Base-by-base conservation (phyloP, 768 basidiomycete genomes). In the Serendipita vermifera region DNA sequence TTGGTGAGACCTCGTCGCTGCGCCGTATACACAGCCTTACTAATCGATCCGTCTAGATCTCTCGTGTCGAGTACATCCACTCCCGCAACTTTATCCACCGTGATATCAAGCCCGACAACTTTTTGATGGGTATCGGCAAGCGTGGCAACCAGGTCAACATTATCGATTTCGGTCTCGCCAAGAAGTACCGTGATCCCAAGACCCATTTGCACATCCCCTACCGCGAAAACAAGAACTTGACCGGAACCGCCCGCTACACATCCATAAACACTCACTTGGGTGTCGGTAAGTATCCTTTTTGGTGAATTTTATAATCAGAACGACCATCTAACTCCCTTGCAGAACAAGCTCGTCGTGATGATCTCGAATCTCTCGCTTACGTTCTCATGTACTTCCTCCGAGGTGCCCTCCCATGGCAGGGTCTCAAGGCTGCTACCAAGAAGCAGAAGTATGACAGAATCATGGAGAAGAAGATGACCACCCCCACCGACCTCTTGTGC, bases 401-500 rank as follows among this genome's bases (percentile, higher is more conserved):
- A 61, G 96, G 94, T 48, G 85, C 90, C 57, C 81, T 99, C 39
- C 94, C 94, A 31, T 99, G 94, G 94, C 96, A 99, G 71, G 96
- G 96, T 58, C 81, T 99, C 68, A 99, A 99, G 76, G 96, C 96
- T 59, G 94, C 94, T 36, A 99, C 96, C 58, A 99, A 99, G 89
- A 99, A 99, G 81, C 96, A 99, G 78, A 99, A 99, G 76, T 98
- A 98, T 71, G 96, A 98, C 72, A 85, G 96, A 59, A 99, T 99
- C 75, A 99, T 99, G 96, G 96, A 99, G 75, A 99, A 99, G 82
- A 99, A 99, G 82, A 98, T 99, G 92, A 97, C 96, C 33, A 96
- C 92, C 0, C 89, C 92, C 13, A 93, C 89, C 53, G 92, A 98
- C 68, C 77, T 94, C 58, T 82, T 99, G 27, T 98, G 94, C 76